Base-by-base conservation (phyloP, 129 eudicot species). In the Centrapalus pauciflorus region DNA sequence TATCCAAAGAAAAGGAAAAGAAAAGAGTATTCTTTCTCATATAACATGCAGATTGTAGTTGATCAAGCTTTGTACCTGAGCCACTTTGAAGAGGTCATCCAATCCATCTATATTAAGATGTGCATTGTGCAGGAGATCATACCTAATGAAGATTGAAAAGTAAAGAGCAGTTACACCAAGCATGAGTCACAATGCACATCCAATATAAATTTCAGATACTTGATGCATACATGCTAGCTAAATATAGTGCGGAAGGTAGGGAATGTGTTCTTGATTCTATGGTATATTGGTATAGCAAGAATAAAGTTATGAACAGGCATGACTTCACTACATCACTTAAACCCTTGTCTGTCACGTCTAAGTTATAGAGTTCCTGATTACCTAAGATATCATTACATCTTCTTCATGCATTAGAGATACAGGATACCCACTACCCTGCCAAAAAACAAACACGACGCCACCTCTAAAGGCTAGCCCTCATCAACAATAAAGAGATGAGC, bases 111-210 rank as follows among this genome's bases (percentile, higher is more conserved):
- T 80, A 71, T 89, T 86, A 24, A 93, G 86, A 80, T 93, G 99
- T 28, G 95, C 82, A 80, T 93, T 93, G 81, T 93, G 99, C 87
- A 93, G 70, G 76, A 93, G 87, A 76, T 93, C 99, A 56, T 93
- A 93, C 70, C 97, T 91, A 73, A 59, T 33, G 7, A 61, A 72
- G 9, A 21, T 72, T 72, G 21, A 2, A 61, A 49, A 24, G 34
- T 6, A 10, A 51, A 46, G 32, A 66, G 8, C 25, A 13, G 46
- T 57, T 5, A 13, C 40, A 41, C 29, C 54, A 48, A 14, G 54
- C 54, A 48, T 48, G 54, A 48, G 25, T 48, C 6, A 48, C 24
- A 48, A 48, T 48, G 13, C 4, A 17, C 23, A 48, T n/a, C n/a
- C n/a, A n/a, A n/a, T n/a, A n/a, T n/a, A n/a, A n/a, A 1, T 9